phyloP scores from a whole-genome alignment of 164 flowering plant genomes.

The Vitis amurensis region DNA sequence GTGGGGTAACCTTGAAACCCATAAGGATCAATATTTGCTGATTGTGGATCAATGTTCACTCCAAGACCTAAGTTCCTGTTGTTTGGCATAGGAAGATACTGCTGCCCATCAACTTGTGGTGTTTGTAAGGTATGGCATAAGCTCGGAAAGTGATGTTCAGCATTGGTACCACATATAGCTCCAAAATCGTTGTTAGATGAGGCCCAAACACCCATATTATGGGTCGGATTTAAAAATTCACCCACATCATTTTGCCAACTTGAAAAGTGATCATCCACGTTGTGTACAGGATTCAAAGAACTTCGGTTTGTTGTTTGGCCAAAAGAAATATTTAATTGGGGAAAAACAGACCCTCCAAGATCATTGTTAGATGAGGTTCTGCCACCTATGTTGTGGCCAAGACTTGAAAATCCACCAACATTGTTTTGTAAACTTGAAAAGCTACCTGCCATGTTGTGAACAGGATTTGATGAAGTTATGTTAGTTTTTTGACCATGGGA shows the following conservation, averaged over 20 bases:
- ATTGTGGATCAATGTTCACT: background rate
- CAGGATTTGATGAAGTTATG: conserved; percentile 4
- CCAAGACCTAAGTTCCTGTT: background rate
- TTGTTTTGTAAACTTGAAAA: conserved; percentile 7
- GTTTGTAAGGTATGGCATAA: conserved; percentile 1
- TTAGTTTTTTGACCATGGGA: conserved; percentile 7
- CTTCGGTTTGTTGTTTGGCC: too few relatives aligned
- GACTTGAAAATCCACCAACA: conserved; percentile 6
- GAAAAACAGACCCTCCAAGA: too few relatives aligned
- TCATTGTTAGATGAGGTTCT: too few relatives aligned
- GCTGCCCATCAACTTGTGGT: conserved; percentile 1
- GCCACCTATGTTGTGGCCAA: background rate
- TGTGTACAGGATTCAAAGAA: too few relatives aligned
- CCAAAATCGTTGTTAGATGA: background rate
- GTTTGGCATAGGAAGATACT: background rate
- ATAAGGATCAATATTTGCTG: background rate
- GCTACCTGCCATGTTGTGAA: background rate
- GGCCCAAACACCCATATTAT: background rate
- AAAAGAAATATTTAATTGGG: too few relatives aligned
- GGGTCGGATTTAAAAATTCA: too few relatives aligned
- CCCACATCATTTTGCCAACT: too few relatives aligned
- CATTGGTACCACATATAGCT: background rate
- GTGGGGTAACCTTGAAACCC: background rate
- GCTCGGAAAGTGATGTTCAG: background rate
- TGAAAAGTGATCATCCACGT: too few relatives aligned